These are phyloP conservation scores for Durio zibethinus DNA, from an alignment of 345 rosid genomes.

Conservation along the genomic window DNA sequence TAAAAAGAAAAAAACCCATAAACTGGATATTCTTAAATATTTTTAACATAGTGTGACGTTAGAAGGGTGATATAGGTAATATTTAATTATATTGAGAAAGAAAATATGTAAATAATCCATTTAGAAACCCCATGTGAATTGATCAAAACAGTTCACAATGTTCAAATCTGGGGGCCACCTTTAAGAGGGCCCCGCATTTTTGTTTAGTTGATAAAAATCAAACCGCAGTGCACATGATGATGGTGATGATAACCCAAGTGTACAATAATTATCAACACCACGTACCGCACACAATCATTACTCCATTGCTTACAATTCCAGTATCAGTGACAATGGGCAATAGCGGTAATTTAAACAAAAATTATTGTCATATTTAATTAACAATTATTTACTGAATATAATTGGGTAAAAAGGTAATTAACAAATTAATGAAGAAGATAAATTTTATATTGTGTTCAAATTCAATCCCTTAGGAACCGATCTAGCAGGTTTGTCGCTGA, in stretches of 20 bases:
- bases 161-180: neutral
- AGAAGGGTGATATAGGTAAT: neutral
- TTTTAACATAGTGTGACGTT: neutral
- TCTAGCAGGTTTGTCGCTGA: slow-evolving; percentile 51
- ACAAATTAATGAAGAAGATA: slow-evolving; percentile 10
- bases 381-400: neutral
- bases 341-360: neutral
- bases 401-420: slow-evolving; percentile 22
- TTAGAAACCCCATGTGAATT: neutral
- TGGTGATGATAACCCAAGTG: slow-evolving; percentile 16
- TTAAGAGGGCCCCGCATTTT: neutral
- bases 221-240: slow-evolving; percentile 19
- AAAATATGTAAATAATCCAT: neutral
- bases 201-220: neutral
- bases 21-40: no score
- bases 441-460: slow-evolving; percentile 21
- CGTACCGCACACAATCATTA: slow-evolving; percentile 22
- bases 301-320: slow-evolving; percentile 12
- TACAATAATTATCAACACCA: slow-evolving; percentile 17
- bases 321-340: slow-evolving; percentile 6
- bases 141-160: slow-evolving; percentile 3
- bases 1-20: no score
- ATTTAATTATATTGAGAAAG: no score
- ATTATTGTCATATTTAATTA: neutral
- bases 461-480: slow-evolving; percentile 45